Evolutionary conservation across 768 basidiomycete genomes (phyloP).

Genomic region (Psilocybe subaeruginosa): DNA sequence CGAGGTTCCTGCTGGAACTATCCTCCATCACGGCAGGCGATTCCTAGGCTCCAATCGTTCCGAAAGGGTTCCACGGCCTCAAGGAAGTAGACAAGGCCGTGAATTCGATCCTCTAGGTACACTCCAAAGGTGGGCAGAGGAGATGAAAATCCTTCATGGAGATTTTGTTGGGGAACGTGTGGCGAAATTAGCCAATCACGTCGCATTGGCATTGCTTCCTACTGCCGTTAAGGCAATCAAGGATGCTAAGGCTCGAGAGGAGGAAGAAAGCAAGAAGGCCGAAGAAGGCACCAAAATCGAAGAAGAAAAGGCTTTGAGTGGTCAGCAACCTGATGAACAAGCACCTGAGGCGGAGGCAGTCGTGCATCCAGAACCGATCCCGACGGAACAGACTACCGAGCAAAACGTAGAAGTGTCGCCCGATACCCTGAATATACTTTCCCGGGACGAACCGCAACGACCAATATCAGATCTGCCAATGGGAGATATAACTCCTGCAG

Average conservation of each 20-base stretch:
- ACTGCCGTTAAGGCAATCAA: conserved; percentile 71
- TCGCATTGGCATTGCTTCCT: conserved; percentile 76
- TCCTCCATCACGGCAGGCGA: conserved; percentile 63
- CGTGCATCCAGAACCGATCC: not conserved
- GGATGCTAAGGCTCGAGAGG: conserved; percentile 58
- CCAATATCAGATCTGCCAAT: conserved; percentile 32
- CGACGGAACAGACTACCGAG: not conserved
- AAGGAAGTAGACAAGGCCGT: conserved; percentile 49
- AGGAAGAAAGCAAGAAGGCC: conserved; percentile 49
- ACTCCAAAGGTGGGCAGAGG: conserved; percentile 87
- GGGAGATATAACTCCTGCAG: conserved; percentile 32
- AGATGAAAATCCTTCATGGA: conserved; percentile 80
- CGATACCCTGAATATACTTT: not conserved
- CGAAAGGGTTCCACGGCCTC: conserved; percentile 52
- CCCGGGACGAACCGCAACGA: not conserved
- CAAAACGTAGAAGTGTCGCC: not conserved
- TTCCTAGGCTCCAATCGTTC: conserved; percentile 63
- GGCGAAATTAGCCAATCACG: conserved; percentile 69
- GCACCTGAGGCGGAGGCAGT: not conserved
- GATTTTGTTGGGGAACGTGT: conserved; percentile 72
- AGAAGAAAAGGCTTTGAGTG: conserved; percentile 29
- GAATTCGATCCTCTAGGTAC: conserved; percentile 83
- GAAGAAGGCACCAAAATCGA: conserved; percentile 38
- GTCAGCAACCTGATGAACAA: not conserved
- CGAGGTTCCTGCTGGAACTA: conserved; percentile 69